Conservation (phyloP, 2,329 filamentous ascomycete genomes). For the Aspergillus brunneoviolaceus region DNA sequence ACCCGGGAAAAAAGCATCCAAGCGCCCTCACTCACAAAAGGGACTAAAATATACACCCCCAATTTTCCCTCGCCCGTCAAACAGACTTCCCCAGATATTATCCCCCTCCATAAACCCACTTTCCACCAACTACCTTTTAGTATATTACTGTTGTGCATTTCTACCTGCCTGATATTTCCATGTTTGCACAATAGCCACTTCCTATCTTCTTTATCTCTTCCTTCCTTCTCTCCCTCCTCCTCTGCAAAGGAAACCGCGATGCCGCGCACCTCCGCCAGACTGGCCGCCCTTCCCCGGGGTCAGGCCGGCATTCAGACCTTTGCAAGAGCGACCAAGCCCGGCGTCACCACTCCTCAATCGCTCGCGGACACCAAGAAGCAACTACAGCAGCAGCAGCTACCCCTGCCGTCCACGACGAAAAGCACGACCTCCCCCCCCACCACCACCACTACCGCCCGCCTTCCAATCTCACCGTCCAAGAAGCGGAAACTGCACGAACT, state of each 20-base stretch:
- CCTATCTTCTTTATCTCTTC: conserved; percentile 11
- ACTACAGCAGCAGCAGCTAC: background rate
- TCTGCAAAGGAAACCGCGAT: conserved; percentile 27
- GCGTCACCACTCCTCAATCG: conserved; percentile 15
- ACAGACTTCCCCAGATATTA: background rate
- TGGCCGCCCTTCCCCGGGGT: conserved; percentile 31
- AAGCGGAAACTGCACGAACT: conserved; percentile 41
- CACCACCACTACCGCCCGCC: conserved; percentile 16
- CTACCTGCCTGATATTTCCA: conserved; percentile 7
- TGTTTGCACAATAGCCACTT: conserved; percentile 6
- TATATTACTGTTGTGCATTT: background rate
- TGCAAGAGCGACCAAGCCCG: conserved; percentile 46
- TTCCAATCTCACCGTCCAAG: conserved; percentile 39
- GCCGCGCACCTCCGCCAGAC: conserved; percentile 32
- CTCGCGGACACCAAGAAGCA: conserved; percentile 33
- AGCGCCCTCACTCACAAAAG: background rate
- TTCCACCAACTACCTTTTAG: background rate
- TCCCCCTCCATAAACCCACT: background rate
- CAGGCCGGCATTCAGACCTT: conserved; percentile 47
- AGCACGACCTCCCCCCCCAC: background rate
- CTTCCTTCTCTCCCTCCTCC: background rate
- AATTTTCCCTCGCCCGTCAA: background rate
- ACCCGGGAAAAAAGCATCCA: conserved; percentile 11
- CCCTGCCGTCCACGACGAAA: background rate
- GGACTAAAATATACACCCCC: background rate